Base-by-base conservation (phyloP, 768 basidiomycete genomes). In the Calocybe gangraenosa region DNA sequence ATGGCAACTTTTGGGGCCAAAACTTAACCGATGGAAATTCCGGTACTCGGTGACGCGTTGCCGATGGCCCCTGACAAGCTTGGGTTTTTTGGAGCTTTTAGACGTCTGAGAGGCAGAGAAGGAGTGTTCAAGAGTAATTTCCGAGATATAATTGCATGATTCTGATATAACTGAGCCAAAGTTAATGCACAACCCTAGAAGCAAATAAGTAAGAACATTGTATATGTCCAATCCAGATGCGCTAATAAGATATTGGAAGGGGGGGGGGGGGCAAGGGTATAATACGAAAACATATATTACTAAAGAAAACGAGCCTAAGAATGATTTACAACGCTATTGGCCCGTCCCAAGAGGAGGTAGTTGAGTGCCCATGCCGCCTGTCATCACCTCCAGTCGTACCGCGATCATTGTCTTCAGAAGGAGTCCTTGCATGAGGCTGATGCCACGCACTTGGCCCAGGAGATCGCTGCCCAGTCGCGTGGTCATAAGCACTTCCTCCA, bases 311-410 rank as follows among this genome's bases (percentile, higher is more conserved):
- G 47, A 45, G 48, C 25, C 47, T 58, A 30, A 46, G 55, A 55
- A 57, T 66, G 54, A 54, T 56, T 67, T 67, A 75, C 63, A 75
- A 14, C 48, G 70, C 74, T 43, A 51, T 53, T 21, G 65, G 65
- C 11, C 69, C 69, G 37, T 70, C 66, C 71, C 71, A 73, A 34
- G 66, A 63, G 17, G 61, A 49, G 34, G 53, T 52, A 48, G 36
- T 50, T 50, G 51, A 39, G 30, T 51, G 58, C 51, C 52, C 47
- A 42, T 53, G 42, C 35, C 51, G 43, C 32, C 13, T 44, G 21
- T 47, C 46, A 38, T 47, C 53, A 15, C 56, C 61, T 18, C 56
- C 51, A 44, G 64, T 52, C 21, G 59, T 69, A 33, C 39, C 52
- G 37, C 50, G 49, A 49, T 65, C 67, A 47, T 64, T 62, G 35